Conservation (phyloP, 2,329 filamentous ascomycete species). For the Botrytis deweyae region DNA sequence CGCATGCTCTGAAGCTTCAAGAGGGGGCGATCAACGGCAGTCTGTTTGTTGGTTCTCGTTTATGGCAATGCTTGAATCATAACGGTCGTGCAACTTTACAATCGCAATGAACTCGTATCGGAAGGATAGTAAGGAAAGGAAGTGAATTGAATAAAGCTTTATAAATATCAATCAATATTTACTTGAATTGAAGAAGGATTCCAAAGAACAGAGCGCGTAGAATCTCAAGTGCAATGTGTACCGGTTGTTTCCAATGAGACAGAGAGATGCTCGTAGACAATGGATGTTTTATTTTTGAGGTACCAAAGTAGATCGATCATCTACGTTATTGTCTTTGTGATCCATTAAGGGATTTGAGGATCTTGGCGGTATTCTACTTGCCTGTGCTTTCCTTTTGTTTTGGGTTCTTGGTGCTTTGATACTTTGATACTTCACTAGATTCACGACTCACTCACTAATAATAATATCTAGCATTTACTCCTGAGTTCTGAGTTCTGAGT, state of each 20-base stretch:
- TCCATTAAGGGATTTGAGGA: not conserved
- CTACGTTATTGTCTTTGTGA: constrained; percentile 14
- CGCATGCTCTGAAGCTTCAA: constrained; percentile 19
- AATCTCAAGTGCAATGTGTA: not conserved
- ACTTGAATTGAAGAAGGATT: constrained; percentile 5
- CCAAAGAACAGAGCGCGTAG: not conserved
- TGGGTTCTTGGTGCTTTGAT: not conserved
- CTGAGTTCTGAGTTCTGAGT: not conserved
- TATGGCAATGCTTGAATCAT: constrained; percentile 20
- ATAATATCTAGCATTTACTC: not conserved
- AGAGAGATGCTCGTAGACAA: not conserved
- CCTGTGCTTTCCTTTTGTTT: constrained; percentile 2
- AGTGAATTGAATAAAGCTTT: not conserved
- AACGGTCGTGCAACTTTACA: constrained; percentile 6
- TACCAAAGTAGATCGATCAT: constrained; percentile 5
- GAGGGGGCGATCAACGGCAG: not conserved
- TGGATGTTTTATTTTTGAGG: constrained; percentile 1
- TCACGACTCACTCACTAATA: not conserved
- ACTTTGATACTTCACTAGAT: constrained; percentile 3
- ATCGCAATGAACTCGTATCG: not conserved
- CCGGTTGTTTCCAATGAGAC: not conserved
- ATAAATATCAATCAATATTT: constrained; percentile 6
- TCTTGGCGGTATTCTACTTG: not conserved
- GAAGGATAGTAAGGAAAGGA: not conserved
- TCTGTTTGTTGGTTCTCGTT: constrained; percentile 8